Evolutionary conservation across 306 rosid genomes (phyloP).

Genomic region (Cicer arietinum): DNA sequence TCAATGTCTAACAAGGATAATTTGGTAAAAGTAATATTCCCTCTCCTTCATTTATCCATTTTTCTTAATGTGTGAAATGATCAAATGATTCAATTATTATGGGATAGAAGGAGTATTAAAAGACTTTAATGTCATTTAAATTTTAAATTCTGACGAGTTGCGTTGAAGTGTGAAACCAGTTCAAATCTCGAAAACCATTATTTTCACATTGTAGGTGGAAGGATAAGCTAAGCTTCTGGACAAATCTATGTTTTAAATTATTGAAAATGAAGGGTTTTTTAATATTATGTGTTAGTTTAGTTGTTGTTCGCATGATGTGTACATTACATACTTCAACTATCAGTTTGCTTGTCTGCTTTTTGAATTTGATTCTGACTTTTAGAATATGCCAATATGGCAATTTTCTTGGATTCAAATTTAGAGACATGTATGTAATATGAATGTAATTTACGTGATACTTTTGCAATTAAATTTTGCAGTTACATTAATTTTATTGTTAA

Average conservation of each 20-base stretch:
- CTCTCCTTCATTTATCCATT: no score
- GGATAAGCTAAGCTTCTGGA: not conserved
- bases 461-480: conserved; percentile 8
- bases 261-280: conserved; percentile 17
- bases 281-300: conserved; percentile 18
- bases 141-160: conserved; percentile 19
- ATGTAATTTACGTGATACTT: conserved; percentile 14
- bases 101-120: not conserved
- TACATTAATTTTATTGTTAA: conserved; percentile 13
- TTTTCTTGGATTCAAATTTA: conserved; percentile 1
- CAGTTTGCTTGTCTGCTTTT: conserved; percentile 4
- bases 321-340: conserved; percentile 13
- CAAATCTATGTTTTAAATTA: not conserved
- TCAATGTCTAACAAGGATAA: no score
- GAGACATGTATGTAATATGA: conserved; percentile 18
- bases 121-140: conserved; percentile 7
- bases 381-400: conserved; percentile 22
- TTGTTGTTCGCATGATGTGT: conserved; percentile 12
- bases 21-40: no score
- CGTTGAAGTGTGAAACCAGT: conserved; percentile 21
- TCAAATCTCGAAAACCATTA: not conserved
- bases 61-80: no score
- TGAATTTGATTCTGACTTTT: conserved; percentile 22
- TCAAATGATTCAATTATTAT: no score
- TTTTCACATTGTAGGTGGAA: conserved; percentile 25